phyloP scores from a whole-genome alignment of 805 yeast species.

The Ogataea corticis region DNA sequence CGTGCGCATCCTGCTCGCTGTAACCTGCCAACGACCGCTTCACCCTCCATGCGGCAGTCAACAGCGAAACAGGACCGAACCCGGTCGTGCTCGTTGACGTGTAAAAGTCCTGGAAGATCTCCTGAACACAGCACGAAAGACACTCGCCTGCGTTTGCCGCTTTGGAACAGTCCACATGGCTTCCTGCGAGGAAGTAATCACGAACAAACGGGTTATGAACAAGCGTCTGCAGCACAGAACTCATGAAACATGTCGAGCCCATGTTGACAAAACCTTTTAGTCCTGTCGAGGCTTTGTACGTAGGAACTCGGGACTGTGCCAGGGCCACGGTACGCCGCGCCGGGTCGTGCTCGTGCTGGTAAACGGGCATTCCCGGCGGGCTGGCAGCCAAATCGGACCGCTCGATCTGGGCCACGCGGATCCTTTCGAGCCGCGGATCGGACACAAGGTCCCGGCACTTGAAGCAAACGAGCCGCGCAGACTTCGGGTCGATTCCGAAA shows the following conservation, averaged over 20 bases:
- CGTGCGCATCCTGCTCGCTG: conserved; percentile 98
- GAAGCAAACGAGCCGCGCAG: conserved; percentile 75
- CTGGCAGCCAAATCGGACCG: conserved; percentile 18
- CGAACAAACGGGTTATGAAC: conserved; percentile 89
- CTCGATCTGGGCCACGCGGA: conserved; percentile 38
- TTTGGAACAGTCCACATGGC: conserved; percentile 59
- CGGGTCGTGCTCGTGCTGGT: conserved; percentile 28
- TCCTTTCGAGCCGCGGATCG: conserved; percentile 56
- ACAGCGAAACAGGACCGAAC: conserved; percentile 76
- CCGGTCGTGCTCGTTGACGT: conserved; percentile 63
- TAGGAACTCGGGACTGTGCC: conserved; percentile 42
- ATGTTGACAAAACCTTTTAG: conserved; percentile 85
- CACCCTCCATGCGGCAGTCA: conserved; percentile 86
- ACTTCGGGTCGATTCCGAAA: conserved; percentile 63
- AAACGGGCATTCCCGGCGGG: conserved; percentile 35
- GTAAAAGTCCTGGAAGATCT: conserved; percentile 72
- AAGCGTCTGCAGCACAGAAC: conserved; percentile 84
- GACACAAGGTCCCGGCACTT: conserved; percentile 73
- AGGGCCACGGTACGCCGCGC: conserved; percentile 30
- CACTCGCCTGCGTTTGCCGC: conserved; percentile 44
- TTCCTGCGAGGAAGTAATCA: conserved; percentile 72
- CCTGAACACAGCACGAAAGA: conserved; percentile 82
- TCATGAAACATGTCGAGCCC: conserved; percentile 98
- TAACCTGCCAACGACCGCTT: conserved; percentile 89
- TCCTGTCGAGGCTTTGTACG: conserved; percentile 66